A percentile compares a stretch with the other conserved stretches of the same genome.
Evolutionary conservation across 108 stramenopile genomes (phyloP).

Genomic region (Cyclotella baltica): DNA sequence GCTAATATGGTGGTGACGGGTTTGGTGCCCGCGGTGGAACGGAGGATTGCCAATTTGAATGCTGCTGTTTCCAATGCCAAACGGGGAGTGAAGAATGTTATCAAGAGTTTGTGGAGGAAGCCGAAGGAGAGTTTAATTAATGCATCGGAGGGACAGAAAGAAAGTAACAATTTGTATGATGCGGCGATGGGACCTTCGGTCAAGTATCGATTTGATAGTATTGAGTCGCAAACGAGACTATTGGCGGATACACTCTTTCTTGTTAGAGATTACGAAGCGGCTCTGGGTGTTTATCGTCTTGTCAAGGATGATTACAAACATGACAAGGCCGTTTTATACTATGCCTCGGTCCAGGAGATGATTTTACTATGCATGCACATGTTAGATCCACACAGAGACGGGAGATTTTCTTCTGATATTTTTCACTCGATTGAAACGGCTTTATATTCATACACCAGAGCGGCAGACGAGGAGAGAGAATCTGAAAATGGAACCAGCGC

Average conservation of each 20-base stretch:
- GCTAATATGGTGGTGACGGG: constrained; percentile 59
- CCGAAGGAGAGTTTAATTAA: constrained; percentile 65
- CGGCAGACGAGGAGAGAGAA: constrained; percentile 74
- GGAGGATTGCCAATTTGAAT: constrained; percentile 83
- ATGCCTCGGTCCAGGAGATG: constrained; percentile 86
- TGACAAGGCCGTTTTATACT: constrained; percentile 75
- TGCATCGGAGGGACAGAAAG: constrained; percentile 33
- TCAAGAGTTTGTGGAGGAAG: constrained; percentile 85
- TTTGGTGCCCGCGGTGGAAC: constrained; percentile 79
- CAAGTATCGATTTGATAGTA: constrained; percentile 77
- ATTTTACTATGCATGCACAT: constrained; percentile 81
- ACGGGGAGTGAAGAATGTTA: constrained; percentile 85
- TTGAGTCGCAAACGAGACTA: constrained; percentile 88
- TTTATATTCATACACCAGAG: constrained; percentile 74
- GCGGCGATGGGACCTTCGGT: constrained; percentile 15
- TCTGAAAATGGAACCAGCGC: constrained; percentile 35
- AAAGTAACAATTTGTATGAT: constrained; percentile 18
- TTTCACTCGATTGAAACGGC: constrained; percentile 73
- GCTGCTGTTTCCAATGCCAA: constrained; percentile 82
- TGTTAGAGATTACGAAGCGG: constrained; percentile 83
- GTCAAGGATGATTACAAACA: constrained; percentile 91
- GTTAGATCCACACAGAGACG: constrained; percentile 58
- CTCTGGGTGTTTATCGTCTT: constrained; percentile 74
- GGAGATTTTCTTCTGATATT: constrained; percentile 36
- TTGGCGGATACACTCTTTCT: constrained; percentile 90